Conservation (phyloP, 306 rosid species). For the Canavalia gladiata region DNA sequence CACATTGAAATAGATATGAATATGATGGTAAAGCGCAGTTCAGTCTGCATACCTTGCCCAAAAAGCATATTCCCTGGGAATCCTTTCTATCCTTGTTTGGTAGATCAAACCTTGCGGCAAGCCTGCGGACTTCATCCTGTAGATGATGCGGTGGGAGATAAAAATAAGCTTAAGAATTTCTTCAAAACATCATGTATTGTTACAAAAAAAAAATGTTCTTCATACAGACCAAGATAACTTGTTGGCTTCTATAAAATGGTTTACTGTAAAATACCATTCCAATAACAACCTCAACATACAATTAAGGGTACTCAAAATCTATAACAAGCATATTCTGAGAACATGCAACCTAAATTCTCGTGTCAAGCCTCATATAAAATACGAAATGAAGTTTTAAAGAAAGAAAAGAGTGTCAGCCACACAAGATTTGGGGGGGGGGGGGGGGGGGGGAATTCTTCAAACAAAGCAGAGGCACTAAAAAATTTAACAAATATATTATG, state of each 20-base stretch:
- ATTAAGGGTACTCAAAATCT: background rate
- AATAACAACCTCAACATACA: conserved; percentile 19
- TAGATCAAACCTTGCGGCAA: conserved; percentile 81
- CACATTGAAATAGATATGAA: conserved; percentile 19
- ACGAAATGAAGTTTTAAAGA: conserved; percentile 5
- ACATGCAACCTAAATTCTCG: background rate
- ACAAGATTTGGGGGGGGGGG: no score
- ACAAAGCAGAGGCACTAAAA: background rate
- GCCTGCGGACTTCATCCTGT: conserved; percentile 91
- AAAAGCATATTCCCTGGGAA: conserved; percentile 98
- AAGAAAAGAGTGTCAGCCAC: conserved; percentile 17
- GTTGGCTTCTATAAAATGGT: conserved; percentile 16
- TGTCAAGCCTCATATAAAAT: conserved; percentile 2
- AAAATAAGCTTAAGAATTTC: conserved; percentile 8
- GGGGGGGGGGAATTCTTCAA: no score
- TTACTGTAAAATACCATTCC: conserved; percentile 3
- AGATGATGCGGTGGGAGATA: conserved; percentile 42
- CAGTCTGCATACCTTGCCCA: conserved; percentile 79
- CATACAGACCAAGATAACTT: conserved; percentile 7
- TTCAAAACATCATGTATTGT: conserved; percentile 30
- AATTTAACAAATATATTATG: conserved; percentile 11
- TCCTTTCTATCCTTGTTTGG: conserved; percentile 95
- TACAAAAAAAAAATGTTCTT: background rate
- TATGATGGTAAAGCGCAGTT: background rate
- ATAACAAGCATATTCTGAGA: conserved; percentile 31